These are phyloP conservation scores for Senecio squalidus DNA, from an alignment of 140 eudicot species.

Conservation along the genomic window DNA sequence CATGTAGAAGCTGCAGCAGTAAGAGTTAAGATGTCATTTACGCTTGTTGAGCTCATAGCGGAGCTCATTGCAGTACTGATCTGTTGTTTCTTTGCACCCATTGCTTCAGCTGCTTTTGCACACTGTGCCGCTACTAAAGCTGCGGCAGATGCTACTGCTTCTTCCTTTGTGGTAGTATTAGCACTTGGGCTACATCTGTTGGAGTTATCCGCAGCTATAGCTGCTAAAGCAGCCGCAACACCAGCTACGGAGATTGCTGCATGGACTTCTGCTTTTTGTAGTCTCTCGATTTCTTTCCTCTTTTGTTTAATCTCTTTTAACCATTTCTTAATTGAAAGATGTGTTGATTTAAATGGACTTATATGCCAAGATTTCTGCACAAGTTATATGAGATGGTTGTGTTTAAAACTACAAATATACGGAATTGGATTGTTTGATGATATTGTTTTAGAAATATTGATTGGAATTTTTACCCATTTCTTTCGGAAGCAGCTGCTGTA, in stretches of 20 bases:
- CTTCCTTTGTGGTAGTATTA: slow-evolving; percentile 36
- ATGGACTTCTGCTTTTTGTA: slow-evolving; percentile 86
- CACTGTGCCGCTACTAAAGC: slow-evolving; percentile 90
- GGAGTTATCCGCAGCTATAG: slow-evolving; percentile 69
- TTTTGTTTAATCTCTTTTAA: slow-evolving; percentile 72
- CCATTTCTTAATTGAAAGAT: slow-evolving; percentile 79
- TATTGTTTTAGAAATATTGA: not conserved
- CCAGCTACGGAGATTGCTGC: slow-evolving; percentile 96
- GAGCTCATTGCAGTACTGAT: slow-evolving; percentile 62
- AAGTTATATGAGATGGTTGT: not conserved
- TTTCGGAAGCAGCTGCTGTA: slow-evolving; percentile 63
- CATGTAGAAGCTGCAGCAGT: slow-evolving; percentile 96
- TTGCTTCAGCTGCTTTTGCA: slow-evolving; percentile 80
- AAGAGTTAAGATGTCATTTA: slow-evolving; percentile 67
- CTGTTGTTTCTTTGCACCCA: slow-evolving; percentile 83
- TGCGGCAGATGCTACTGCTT: slow-evolving; percentile 79
- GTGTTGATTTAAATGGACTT: slow-evolving; percentile 43
- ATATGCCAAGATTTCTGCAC: slow-evolving; percentile 68
- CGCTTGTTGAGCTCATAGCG: slow-evolving; percentile 67
- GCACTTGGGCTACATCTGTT: slow-evolving; percentile 19
- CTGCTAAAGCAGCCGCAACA: slow-evolving; percentile 92
- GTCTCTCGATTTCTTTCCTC: slow-evolving; percentile 71
- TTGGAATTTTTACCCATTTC: slow-evolving; percentile 57
- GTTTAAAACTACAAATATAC: not conserved
- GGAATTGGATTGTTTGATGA: not conserved